phyloP scores from a whole-genome alignment of 345 rosid genomes.

The Citrus medica region DNA sequence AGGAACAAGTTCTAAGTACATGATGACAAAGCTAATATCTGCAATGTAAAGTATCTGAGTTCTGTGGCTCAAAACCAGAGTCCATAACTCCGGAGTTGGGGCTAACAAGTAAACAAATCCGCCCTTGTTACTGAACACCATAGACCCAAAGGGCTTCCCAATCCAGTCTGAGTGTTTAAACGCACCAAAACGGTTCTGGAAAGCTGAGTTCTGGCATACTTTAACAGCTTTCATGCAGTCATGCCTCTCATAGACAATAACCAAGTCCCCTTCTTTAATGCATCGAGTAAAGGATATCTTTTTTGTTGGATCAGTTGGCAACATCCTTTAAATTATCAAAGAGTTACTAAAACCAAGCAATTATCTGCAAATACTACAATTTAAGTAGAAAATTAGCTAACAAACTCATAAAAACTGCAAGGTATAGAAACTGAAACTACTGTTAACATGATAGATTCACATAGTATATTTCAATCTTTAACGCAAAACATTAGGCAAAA shows the following conservation, averaged over 20 bases:
- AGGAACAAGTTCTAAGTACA: constrained; percentile 83
- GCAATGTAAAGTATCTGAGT: constrained; percentile 96
- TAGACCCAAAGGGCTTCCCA: constrained; percentile 90
- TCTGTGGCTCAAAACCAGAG: constrained; percentile 87
- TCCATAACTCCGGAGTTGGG: constrained; percentile 95
- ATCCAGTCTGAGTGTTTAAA: constrained; percentile 93
- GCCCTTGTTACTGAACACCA: constrained; percentile 84
- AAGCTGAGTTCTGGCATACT: constrained; percentile 51
- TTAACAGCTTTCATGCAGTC: constrained; percentile 78
- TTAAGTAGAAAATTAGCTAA: constrained; percentile 5
- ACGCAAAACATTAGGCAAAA: neutral
- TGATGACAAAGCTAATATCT: constrained; percentile 77
- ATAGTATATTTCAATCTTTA: too few species aligned
- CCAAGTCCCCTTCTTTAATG: constrained; percentile 72
- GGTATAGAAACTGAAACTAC: too few species aligned
- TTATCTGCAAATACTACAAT: constrained; percentile 7
- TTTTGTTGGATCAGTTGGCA: constrained; percentile 46
- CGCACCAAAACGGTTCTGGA: constrained; percentile 86
- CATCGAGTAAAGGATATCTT: constrained; percentile 51
- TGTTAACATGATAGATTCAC: too few species aligned
- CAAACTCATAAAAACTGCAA: too few species aligned
- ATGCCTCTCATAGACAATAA: constrained; percentile 78
- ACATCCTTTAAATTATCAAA: constrained; percentile 33
- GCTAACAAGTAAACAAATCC: constrained; percentile 75
- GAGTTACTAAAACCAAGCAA: neutral